Conservation (phyloP, 768 basidiomycete species). For the Nidularia pulvinata region DNA sequence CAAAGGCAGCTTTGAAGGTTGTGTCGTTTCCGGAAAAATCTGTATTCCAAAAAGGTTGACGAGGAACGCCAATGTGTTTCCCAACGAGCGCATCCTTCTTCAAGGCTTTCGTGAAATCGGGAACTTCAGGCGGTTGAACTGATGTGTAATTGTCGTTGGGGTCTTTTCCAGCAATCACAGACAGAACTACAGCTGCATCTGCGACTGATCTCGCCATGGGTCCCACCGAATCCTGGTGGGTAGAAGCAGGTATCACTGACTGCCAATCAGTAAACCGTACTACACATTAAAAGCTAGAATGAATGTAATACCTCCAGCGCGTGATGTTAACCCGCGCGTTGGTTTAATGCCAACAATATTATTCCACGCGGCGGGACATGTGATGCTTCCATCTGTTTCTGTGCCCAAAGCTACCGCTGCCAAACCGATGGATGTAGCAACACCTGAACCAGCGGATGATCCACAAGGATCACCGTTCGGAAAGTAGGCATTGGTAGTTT, state of each 20-base stretch:
- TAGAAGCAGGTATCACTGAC: slow-evolving; percentile 54
- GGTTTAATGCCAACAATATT: slow-evolving; percentile 63
- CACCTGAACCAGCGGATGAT: slow-evolving; percentile 57
- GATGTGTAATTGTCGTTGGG: slow-evolving; percentile 56
- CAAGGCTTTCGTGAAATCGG: slow-evolving; percentile 55
- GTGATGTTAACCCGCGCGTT: slow-evolving; percentile 57
- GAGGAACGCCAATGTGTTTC: slow-evolving; percentile 54
- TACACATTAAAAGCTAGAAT: not conserved
- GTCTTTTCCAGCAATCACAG: slow-evolving; percentile 54
- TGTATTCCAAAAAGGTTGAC: slow-evolving; percentile 31
- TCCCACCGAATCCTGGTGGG: slow-evolving; percentile 60
- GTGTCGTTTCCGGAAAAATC: slow-evolving; percentile 27
- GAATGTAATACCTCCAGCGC: slow-evolving; percentile 45
- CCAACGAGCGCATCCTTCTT: slow-evolving; percentile 43
- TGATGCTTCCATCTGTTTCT: slow-evolving; percentile 57
- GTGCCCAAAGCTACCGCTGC: slow-evolving; percentile 44
- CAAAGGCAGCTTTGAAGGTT: slow-evolving; percentile 33
- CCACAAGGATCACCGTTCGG: slow-evolving; percentile 54
- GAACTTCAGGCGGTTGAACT: slow-evolving; percentile 24
- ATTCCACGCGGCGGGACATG: slow-evolving; percentile 50
- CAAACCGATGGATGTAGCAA: slow-evolving; percentile 51
- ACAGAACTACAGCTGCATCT: slow-evolving; percentile 55
- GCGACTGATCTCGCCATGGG: slow-evolving; percentile 52
- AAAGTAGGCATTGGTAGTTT: slow-evolving; percentile 48
- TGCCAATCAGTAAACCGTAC: not conserved